Evolutionary conservation across 2,329 filamentous ascomycete genomes (phyloP).

Genomic region (Bipolaris victoriae): DNA sequence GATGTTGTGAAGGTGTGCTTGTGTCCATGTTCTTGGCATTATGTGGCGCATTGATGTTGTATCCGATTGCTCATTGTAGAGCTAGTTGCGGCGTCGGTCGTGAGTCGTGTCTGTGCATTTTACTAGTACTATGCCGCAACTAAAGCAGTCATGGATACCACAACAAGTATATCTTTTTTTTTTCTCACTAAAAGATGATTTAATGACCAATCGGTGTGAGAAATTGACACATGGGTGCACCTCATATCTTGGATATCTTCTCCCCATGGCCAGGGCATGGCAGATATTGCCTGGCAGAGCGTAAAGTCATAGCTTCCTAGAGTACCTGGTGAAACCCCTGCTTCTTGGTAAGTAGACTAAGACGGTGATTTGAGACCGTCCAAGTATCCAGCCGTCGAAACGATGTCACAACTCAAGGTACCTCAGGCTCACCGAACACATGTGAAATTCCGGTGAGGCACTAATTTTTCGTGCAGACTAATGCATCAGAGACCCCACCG

Average conservation of each 20-base stretch:
- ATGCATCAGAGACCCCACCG: not conserved
- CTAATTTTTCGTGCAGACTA: not conserved
- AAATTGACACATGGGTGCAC: not conserved
- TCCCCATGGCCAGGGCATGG: not conserved
- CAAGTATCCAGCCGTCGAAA: too few relatives aligned
- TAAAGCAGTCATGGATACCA: not conserved
- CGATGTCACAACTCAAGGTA: too few relatives aligned
- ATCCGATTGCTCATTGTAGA: constrained; percentile 5
- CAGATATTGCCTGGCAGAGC: too few relatives aligned
- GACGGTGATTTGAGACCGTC: not conserved
- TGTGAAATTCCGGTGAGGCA: not conserved
- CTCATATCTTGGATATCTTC: not conserved
- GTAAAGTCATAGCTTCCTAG: not conserved
- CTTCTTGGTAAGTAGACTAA: not conserved
- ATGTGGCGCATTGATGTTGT: not conserved
- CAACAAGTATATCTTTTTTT: not conserved
- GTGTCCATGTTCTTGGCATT: not conserved
- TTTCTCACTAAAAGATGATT: not conserved
- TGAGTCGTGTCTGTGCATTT: constrained; percentile 9
- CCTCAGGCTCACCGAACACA: not conserved
- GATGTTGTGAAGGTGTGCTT: constrained; percentile 10
- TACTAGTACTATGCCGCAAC: constrained; percentile 2
- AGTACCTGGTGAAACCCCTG: not conserved
- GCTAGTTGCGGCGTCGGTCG: constrained; percentile 14
- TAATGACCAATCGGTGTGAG: not conserved